Evolutionary conservation across 2,329 filamentous ascomycete species (phyloP).

Genomic region (Dactylellina sp.): DNA sequence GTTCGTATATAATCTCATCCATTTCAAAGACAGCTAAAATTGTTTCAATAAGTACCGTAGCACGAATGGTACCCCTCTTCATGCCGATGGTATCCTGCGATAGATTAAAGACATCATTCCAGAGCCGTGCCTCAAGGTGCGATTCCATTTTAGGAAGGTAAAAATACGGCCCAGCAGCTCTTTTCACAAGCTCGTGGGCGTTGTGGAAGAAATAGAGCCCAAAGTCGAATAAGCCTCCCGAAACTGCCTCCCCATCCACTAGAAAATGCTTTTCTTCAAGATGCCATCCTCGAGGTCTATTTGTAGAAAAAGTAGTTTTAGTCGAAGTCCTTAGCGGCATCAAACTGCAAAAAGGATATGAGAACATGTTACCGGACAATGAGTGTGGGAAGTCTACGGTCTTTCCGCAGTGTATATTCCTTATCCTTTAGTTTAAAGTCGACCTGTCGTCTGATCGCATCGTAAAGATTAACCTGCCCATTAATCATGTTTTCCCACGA

Average conservation of each 20-base stretch:
- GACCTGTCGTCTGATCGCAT: constrained; percentile 90
- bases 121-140: constrained; percentile 93
- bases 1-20: constrained; percentile 99
- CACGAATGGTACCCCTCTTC: constrained; percentile 89
- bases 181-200: constrained; percentile 84
- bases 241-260: constrained; percentile 93
- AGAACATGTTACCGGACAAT: constrained; percentile 74
- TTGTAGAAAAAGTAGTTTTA: background rate
- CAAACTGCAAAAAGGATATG: background rate
- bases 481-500: constrained; percentile 99
- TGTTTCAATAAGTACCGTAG: constrained; percentile 95
- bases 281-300: constrained; percentile 88
- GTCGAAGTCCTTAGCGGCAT: background rate
- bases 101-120: constrained; percentile 98
- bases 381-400: constrained; percentile 85
- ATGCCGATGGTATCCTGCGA: constrained; percentile 93
- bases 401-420: constrained; percentile 96
- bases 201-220: constrained; percentile 99
- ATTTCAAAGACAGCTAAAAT: constrained; percentile 98
- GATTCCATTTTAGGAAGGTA: constrained; percentile 99
- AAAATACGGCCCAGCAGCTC: constrained; percentile 92
- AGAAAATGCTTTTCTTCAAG: constrained; percentile 98
- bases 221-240: constrained; percentile 93
- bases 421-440: constrained; percentile 97
- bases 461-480: constrained; percentile 96